phyloP scores from a whole-genome alignment of 306 rosid genomes.

The Gastrolobium villosum region DNA sequence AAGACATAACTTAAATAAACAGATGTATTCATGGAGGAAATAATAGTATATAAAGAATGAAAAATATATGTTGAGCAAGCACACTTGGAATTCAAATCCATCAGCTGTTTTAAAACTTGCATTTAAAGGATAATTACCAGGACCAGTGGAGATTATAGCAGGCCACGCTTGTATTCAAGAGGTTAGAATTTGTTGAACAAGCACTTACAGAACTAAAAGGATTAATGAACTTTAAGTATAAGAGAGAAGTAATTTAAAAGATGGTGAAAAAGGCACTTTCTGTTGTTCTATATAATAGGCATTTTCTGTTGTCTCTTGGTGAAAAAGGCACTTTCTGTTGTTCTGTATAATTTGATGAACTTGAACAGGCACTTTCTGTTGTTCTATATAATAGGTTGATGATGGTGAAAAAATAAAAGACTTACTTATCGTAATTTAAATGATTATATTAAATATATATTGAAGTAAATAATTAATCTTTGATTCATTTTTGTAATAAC shows the following conservation, averaged over 20 bases:
- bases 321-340: no score
- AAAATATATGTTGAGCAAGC: slow-evolving; percentile 7
- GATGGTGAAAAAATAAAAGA: no score
- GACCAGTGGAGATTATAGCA: slow-evolving; percentile 82
- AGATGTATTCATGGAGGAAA: slow-evolving; percentile 34
- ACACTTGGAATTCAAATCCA: slow-evolving; percentile 87
- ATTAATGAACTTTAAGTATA: slow-evolving; percentile 37
- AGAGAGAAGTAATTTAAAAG: slow-evolving; percentile 38
- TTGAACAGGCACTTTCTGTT: no score
- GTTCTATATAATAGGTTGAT: no score
- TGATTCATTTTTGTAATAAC: no score
- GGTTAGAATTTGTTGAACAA: slow-evolving; percentile 47
- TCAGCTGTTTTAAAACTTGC: slow-evolving; percentile 95
- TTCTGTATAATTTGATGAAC: no score
- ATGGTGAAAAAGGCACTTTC: no score
- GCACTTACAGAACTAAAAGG: slow-evolving; percentile 44
- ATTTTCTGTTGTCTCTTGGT: no score
- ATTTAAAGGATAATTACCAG: slow-evolving; percentile 84
- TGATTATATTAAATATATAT: no score
- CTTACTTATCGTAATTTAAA: no score
- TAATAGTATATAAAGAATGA: slow-evolving; percentile 24
- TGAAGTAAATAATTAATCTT: no score
- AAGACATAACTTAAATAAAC: slow-evolving; percentile 48
- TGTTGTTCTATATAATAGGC: no score
- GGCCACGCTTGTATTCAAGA: slow-evolving; percentile 82